Evolutionary conservation across 805 yeast species (phyloP), one percentile per base, ranked within the genome.

Genomic region (Candida ulmi): DNA sequence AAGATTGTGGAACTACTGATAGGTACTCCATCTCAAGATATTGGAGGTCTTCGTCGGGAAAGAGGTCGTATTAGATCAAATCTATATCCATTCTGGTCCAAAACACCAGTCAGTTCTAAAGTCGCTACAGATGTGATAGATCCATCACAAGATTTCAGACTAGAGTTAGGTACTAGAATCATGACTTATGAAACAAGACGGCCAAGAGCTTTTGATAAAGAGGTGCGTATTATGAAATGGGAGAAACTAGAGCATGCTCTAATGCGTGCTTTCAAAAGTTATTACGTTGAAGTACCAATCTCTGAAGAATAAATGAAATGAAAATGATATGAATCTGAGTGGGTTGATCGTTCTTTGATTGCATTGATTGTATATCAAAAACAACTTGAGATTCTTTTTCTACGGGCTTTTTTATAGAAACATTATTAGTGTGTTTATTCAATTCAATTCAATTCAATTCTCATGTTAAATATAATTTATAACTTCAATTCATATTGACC

Each of bases 151-250:
- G 71, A 67, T 45, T 68, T 65, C 49, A 62, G 78, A 43, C 58
- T 66, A 15, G 83, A 77, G 46, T 62, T 79, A 44, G 84, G 84
- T 4, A 75, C 75, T 42, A 64, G 85, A 53, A 78, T 79, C 18
- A 78, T 79, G 83, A 72, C 72, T 16, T 79, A 79, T 54, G 78
- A 74, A 41, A 61, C 66, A 24, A 67, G 83, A 50, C 77, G 76
- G 48, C 86, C 85, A 23, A 65, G 84, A 49, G 83, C 83, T 1
- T 78, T 79, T 57, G 84, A 79, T 52, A 79, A 79, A 57, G 83
- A 78, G 49, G 83, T 79, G 27, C 60, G 84, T 33, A 78, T 79
- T 33, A 57, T 79, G 45, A 66, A 71, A 40, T 79, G 85, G 85
- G 75, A 69, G 37, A 75, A 70, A 44, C 61, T 79, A 40, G 69